Evolutionary conservation across 2,329 filamentous ascomycete genomes (phyloP), one percentile per base, ranked within the genome.

Genomic region (Beauveria caledonica): DNA sequence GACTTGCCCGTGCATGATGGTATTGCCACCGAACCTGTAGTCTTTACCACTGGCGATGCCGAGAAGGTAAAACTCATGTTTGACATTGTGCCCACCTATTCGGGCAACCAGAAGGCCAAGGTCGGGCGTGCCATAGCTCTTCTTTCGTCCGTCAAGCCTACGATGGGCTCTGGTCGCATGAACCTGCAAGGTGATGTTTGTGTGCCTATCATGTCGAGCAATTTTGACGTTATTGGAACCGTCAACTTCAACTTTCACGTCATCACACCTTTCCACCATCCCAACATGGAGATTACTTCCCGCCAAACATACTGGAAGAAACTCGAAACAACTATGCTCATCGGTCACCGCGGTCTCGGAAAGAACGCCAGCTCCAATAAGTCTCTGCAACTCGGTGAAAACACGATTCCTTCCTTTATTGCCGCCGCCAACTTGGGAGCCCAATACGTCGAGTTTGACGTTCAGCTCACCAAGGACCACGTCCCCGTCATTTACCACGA

Each of bases 401-500:
- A 99, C 72, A 99, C 94, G 0, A 81, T 99, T 27, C 89, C 88
- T 60, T 97, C 94, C 0, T 99, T 99, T 74, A 96, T 97, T 69
- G 91, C 93, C 3, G 94, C 94, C 2, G 92, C 93, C 48, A 97
- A 97, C 66, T 75, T 99, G 56, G 94, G 94, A 9, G 94, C 85
- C 3, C 82, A 87, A 60, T 88, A 87, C 66, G 85, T 88, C 51
- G 85, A 87, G 66, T 87, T 89, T 68, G 94, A 99, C 71, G 94
- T 99, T 0, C 94, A 99, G 71, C 79, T 99, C 44, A 99, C 94
- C n/a, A 99, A 99, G 70, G 94, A 99, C 70, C 92, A 95, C 68
- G 92, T 99, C 1, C 94, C 94, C 0, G 93, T 99, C 65, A 96
- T 99, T 68, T 99, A 99, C 71, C 94, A 99, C 71, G 94, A 99